Base-by-base conservation (phyloP, 176 grass and related monocot genomes). In the Guadua angustifolia region DNA sequence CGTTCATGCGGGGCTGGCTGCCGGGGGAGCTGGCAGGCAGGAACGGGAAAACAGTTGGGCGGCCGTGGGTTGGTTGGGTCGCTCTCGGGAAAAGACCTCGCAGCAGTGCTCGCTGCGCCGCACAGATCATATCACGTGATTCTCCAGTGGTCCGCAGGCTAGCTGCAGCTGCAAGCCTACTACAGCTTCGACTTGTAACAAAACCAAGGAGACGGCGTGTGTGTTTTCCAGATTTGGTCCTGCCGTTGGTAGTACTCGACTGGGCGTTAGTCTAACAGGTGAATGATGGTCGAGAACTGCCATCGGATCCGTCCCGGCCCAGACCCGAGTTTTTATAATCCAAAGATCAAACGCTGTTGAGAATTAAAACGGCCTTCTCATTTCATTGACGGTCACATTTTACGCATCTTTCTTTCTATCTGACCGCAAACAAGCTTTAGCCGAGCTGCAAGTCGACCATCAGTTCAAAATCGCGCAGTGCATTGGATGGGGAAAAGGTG, bases 61-160 rank as follows among this genome's bases (percentile, higher is more conserved):
- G 56, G 21, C 43, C 17, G 36, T 0, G 24, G 19, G 83, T 39
- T 35, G 83, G n/a, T n/a, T n/a, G n/a, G 74, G 74, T 85, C 83
- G 44, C 52, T 50, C 69, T 59, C 73, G 16, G 35, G 7, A 55
- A 9, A 21, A 67, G 11, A 56, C 44, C 45, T 14, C 45, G 3
- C 7, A 57, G 49, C 49, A 9, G 53, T 56, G 53, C 53, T 56
- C 19, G 53, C 7, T 56, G 8, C 19, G 53, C 5, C 19, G 7
- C 53, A n/a, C 7, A n/a, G 53, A 56, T 21, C 18, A 19, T n/a
- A 18, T 9, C 52, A 56, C 21, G 6, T 21, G 52, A 56, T 21
- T 56, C 18, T 56, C 52, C 19, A 3, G 52, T 56, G 52, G 18
- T 9, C 53, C 19, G 19, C 5, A 0, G 53, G 18, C 53, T 3